These are phyloP conservation scores for Nannochloropsis gaditana DNA, from an alignment of 108 stramenopile genomes.

Conservation along the genomic window DNA sequence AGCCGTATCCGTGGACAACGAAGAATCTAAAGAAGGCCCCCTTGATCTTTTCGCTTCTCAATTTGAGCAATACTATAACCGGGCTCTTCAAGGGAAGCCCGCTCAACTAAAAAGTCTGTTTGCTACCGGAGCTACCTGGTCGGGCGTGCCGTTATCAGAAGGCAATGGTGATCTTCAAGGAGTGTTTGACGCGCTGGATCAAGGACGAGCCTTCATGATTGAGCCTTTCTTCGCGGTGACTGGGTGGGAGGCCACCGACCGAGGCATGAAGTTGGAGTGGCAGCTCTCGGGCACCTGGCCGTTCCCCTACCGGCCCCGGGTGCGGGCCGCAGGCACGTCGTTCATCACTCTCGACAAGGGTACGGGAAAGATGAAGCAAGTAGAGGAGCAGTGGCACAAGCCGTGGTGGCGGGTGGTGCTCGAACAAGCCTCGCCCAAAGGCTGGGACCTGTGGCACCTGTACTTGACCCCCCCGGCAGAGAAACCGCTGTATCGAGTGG, in stretches of 20 bases:
- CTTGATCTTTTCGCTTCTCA: not conserved
- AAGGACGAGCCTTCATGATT: constrained; percentile 6
- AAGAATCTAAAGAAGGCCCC: not conserved
- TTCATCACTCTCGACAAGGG: not conserved
- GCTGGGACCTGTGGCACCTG: not conserved
- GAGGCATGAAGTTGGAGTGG: not conserved
- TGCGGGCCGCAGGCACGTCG: not conserved
- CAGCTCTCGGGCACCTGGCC: constrained; percentile 10
- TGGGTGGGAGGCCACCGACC: not conserved
- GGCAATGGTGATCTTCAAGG: not conserved
- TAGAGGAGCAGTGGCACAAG: not conserved
- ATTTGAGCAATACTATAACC: constrained; percentile 12
- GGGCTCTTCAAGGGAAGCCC: not conserved
- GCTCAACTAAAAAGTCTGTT: not conserved
- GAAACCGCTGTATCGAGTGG: not conserved
- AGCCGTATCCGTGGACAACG: not conserved
- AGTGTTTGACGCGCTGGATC: not conserved
- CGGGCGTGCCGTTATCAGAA: not conserved
- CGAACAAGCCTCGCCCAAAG: constrained; percentile 4
- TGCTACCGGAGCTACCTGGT: constrained; percentile 7
- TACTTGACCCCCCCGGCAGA: constrained; percentile 7
- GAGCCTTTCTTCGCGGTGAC: not conserved
- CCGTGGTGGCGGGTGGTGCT: not conserved
- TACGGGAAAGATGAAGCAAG: not conserved
- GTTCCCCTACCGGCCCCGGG: not conserved